A percentile compares a stretch with the other conserved stretches of the same genome.
These are phyloP conservation scores for Plectosphaerella sp. DNA, from an alignment of 2,329 filamentous ascomycete species.

Conservation along the genomic window DNA sequence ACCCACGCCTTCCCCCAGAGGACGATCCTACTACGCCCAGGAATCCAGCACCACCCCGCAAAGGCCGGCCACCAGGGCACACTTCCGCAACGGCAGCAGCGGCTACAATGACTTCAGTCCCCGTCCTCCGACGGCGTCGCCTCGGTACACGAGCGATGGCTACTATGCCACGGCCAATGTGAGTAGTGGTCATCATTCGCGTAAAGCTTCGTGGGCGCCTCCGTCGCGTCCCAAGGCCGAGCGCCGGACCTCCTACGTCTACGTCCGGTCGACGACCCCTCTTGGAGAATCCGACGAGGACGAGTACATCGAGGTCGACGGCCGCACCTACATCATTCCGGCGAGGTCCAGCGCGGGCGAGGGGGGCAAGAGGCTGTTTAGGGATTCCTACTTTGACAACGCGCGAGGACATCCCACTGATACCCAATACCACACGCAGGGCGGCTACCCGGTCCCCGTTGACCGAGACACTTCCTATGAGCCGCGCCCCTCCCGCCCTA, in stretches of 20 bases:
- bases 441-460: constrained; percentile 28
- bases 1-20: constrained; percentile 52
- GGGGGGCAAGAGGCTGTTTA: constrained; percentile 18
- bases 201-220: constrained; percentile 44
- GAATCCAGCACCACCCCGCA: constrained; percentile 36
- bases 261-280: constrained; percentile 53
- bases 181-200: constrained; percentile 47
- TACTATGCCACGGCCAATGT: constrained; percentile 63
- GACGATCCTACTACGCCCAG: constrained; percentile 39
- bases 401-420: constrained; percentile 55
- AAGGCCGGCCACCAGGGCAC: constrained; percentile 50
- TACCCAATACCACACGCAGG: constrained; percentile 53
- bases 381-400: constrained; percentile 23
- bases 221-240: constrained; percentile 42
- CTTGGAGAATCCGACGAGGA: constrained; percentile 63
- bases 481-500: constrained; percentile 32
- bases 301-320: constrained; percentile 52
- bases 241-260: constrained; percentile 53
- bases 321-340: constrained; percentile 48
- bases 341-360: constrained; percentile 37
- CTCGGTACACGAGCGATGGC: constrained; percentile 58
- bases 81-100: constrained; percentile 40
- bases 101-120: constrained; percentile 36
- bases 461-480: constrained; percentile 32
- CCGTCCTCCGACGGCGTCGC: constrained; percentile 48